A percentile compares a stretch with the other conserved stretches of the same genome.
Conservation (phyloP, 176 grass and related monocot species). For the Aegilops speltoides region DNA sequence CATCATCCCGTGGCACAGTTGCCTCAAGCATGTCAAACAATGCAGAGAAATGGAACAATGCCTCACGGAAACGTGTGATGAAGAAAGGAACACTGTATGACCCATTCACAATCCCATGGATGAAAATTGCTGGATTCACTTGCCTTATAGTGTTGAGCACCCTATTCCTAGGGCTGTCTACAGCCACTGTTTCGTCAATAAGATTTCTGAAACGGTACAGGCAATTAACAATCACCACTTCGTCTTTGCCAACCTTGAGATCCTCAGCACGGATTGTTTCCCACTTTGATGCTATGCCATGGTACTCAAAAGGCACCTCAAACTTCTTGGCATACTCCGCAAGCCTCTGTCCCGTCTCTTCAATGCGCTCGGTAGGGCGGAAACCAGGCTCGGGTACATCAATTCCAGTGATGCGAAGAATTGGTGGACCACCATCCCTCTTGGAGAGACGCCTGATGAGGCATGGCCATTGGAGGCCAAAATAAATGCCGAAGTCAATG, state of each 20-base stretch:
- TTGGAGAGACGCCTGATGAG: conserved; percentile 80
- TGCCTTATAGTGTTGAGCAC: conserved; percentile 94
- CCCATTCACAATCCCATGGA: conserved; percentile 94
- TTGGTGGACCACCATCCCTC: conserved; percentile 71
- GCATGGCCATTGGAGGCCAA: conserved; percentile 94
- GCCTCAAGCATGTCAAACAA: conserved; percentile 94
- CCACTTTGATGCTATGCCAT: conserved; percentile 92
- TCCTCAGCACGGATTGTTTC: conserved; percentile 77
- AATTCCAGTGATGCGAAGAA: conserved; percentile 83
- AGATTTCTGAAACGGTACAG: conserved; percentile 94
- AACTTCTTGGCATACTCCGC: conserved; percentile 81
- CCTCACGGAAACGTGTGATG: conserved; percentile 91
- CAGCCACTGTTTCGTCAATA: conserved; percentile 88
- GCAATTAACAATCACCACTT: conserved; percentile 94
- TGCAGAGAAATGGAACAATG: conserved; percentile 88
- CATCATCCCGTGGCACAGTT: conserved; percentile 74
- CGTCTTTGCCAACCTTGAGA: conserved; percentile 69
- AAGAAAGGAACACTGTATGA: conserved; percentile 97
- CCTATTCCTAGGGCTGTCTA: conserved; percentile 89
- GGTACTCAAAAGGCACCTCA: conserved; percentile 76
- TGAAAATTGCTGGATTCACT: conserved; percentile 85
- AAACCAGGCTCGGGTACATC: conserved; percentile 95
- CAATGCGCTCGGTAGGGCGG: conserved; percentile 79
- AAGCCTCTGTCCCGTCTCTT: conserved; percentile 89
- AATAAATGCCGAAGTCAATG: conserved; percentile 96